Evolutionary conservation across 129 eudicot species (phyloP), one percentile per base, ranked within the genome.

Genomic region (Helianthus annuus): DNA sequence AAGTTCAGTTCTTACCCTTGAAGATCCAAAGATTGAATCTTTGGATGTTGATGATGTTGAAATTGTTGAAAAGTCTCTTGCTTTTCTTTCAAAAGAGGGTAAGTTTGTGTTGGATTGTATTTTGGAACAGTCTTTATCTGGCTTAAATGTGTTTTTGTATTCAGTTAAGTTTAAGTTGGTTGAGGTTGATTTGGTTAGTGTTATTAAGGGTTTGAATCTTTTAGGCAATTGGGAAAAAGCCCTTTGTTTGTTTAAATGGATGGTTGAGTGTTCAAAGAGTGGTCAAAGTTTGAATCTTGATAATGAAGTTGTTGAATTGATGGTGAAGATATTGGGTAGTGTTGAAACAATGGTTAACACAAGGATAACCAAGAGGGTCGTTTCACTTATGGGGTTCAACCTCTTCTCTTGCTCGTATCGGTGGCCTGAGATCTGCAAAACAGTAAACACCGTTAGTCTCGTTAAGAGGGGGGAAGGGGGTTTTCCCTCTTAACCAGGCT

Each of bases 301-400:
- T 53, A 75, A 78, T 45, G 79, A 88, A 27, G 81, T 71, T 60
- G 56, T 95, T 68, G 99, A 95, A 56, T 69, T 88, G 38, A 84
- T 95, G 91, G 88, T 85, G 48, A 84, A 81, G 76, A 88, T 95
- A 67, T 83, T 95, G 53, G 97, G 93, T n/a, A n/a, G n/a, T n/a
- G n/a, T n/a, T n/a, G n/a, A n/a, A n/a, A n/a, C n/a, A n/a, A n/a
- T n/a, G n/a, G n/a, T n/a, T n/a, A n/a, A n/a, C n/a, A n/a, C n/a
- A n/a, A n/a, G n/a, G n/a, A n/a, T n/a, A n/a, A n/a, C n/a, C n/a
- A n/a, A n/a, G n/a, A n/a, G n/a, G n/a, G n/a, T n/a, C n/a, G n/a
- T n/a, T n/a, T n/a, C n/a, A n/a, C n/a, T n/a, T n/a, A n/a, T n/a
- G n/a, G n/a, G n/a, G n/a, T n/a, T n/a, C n/a, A n/a, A n/a, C n/a